Evolutionary conservation across 176 grass and related monocot genomes (phyloP).

Genomic region (Raddia guianensis): DNA sequence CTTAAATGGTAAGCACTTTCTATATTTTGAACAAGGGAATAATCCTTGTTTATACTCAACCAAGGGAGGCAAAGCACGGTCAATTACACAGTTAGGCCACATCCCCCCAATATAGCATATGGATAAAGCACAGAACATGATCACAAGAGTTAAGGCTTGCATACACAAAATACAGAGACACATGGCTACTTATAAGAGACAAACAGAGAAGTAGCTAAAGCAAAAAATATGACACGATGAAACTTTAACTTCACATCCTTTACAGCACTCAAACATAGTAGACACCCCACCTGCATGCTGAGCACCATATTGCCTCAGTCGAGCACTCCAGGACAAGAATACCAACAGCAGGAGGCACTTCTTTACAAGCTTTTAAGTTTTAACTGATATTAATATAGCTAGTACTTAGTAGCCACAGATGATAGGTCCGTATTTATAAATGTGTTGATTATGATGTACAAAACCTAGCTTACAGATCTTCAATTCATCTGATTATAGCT

Average conservation of each 20-base stretch:
- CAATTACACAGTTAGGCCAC: neutral
- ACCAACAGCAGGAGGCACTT: neutral
- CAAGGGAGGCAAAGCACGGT: neutral
- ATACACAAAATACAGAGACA: neutral
- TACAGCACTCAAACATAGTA: neutral
- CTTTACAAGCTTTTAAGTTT: neutral
- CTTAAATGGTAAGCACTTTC: neutral
- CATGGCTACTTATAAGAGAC: neutral
- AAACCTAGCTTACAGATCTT: neutral
- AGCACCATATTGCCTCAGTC: neutral
- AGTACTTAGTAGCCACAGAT: neutral
- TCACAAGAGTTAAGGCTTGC: neutral
- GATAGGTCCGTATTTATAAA: neutral
- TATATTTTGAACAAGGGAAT: neutral
- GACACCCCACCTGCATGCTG: neutral
- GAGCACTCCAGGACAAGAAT: constrained; percentile 12
- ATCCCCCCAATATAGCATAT: neutral
- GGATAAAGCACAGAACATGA: neutral
- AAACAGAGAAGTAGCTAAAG: neutral
- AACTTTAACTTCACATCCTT: neutral
- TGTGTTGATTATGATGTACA: neutral
- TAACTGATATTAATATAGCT: neutral
- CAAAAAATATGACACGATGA: neutral
- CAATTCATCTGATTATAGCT: neutral
- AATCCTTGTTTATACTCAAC: neutral